A percentile compares a stretch with the other conserved stretches of the same genome.
Evolutionary conservation across 139 green algal species (phyloP).

Genomic region (Chlorella vulgaris): DNA sequence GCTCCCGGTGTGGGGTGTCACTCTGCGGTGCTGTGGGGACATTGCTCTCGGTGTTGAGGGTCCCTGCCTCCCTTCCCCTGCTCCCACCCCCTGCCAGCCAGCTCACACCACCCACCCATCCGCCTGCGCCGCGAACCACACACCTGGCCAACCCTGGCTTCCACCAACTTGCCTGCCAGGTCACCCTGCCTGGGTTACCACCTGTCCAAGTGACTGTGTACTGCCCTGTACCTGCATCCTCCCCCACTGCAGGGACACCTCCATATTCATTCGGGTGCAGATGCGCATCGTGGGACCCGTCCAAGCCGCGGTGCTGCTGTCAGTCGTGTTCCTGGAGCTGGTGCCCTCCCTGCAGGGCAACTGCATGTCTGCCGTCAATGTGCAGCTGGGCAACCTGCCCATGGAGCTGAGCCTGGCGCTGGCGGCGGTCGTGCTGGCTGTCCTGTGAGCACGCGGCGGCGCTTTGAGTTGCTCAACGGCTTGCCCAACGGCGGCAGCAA

Average conservation of each 20-base stretch:
- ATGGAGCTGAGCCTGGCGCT: conserved; percentile 1
- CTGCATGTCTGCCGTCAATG: not conserved
- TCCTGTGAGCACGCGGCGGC: not conserved
- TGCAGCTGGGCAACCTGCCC: conserved; percentile 5
- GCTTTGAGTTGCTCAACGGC: too few species aligned
- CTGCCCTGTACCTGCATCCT: not conserved
- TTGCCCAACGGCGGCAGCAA: too few species aligned
- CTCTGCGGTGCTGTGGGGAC: too few species aligned
- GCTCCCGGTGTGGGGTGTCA: not conserved
- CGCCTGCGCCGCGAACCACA: too few species aligned
- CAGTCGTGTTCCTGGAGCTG: not conserved
- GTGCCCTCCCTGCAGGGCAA: not conserved
- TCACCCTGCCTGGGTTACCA: too few species aligned
- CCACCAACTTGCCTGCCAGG: too few species aligned
- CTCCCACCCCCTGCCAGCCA: too few species aligned
- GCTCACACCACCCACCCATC: too few species aligned
- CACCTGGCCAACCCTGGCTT: too few species aligned
- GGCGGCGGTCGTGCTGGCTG: not conserved
- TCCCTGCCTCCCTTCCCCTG: too few species aligned
- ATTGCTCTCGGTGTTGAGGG: not conserved
- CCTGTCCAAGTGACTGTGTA: too few species aligned
- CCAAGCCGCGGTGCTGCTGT: not conserved
- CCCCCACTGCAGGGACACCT: not conserved
- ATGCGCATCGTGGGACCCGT: not conserved
- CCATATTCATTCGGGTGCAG: conserved; percentile 7